Conservation (phyloP, 441 rosid genomes). For the Adansonia grandidieri region DNA sequence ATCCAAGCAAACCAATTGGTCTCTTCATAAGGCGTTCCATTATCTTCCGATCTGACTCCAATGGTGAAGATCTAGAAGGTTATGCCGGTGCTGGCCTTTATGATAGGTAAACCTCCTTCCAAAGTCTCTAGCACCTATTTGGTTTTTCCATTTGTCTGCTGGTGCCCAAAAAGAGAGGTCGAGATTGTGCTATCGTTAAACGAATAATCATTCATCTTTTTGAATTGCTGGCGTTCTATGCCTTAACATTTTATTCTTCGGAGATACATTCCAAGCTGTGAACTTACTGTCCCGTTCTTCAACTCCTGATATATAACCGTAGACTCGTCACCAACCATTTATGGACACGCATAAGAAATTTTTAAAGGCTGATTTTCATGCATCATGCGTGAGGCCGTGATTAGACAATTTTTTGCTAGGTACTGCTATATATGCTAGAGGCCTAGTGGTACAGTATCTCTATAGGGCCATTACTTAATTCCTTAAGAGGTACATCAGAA, state of each 20-base stretch:
- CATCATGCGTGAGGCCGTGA: not conserved
- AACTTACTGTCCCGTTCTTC: not conserved
- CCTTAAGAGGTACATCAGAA: not conserved
- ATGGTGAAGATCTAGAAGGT: constrained; percentile 98
- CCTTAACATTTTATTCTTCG: not conserved
- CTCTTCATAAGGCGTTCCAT: constrained; percentile 86
- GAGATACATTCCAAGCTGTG: not conserved
- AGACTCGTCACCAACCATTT: not conserved
- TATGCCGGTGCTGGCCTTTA: constrained; percentile 99
- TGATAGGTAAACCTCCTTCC: constrained; percentile 66
- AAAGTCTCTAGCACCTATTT: not conserved
- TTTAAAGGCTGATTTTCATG: not conserved
- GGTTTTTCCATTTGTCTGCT: not conserved
- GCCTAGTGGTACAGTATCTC: not conserved
- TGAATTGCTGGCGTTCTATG: not conserved
- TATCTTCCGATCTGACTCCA: constrained; percentile 94
- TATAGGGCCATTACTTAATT: not conserved
- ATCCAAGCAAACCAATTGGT: constrained; percentile 96
- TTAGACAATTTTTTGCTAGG: not conserved
- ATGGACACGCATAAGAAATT: not conserved
- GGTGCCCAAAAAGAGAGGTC: not conserved
- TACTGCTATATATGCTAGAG: not conserved
- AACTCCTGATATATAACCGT: not conserved
- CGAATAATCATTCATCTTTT: not conserved
- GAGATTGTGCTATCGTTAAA: not conserved